Percentiles rank a stretch among this genome's conserved stretches.
Evolutionary conservation across 2,329 filamentous ascomycete species (phyloP).

Genomic region (Hortaea sp.): DNA sequence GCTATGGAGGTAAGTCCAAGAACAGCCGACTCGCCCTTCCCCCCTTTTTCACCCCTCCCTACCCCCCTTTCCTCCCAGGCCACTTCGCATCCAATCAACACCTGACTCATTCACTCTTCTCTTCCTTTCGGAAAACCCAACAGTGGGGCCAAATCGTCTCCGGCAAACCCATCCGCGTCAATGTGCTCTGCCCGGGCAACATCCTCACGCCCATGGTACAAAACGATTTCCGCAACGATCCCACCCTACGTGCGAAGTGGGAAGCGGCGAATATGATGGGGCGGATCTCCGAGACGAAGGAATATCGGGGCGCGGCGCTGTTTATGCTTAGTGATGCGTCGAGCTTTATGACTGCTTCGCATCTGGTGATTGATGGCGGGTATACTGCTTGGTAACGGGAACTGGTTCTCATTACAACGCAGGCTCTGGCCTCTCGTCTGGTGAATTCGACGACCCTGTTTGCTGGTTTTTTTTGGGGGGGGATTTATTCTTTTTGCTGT

Average conservation of each 20-base stretch:
- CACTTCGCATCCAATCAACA: not conserved
- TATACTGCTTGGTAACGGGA: not conserved
- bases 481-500: too few relatives aligned
- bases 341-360: slow-evolving; percentile 18
- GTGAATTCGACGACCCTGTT: too few relatives aligned
- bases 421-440: too few relatives aligned
- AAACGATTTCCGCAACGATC: slow-evolving; percentile 22
- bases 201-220: slow-evolving; percentile 27
- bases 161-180: slow-evolving; percentile 22
- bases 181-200: slow-evolving; percentile 24
- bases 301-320: slow-evolving; percentile 21
- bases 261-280: slow-evolving; percentile 25
- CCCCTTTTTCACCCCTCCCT: too few relatives aligned
- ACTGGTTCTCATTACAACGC: too few relatives aligned
- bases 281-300: slow-evolving; percentile 18
- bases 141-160: slow-evolving; percentile 36
- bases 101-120: not conserved
- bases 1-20: slow-evolving; percentile 30
- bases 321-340: slow-evolving; percentile 22
- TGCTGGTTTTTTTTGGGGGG: too few relatives aligned
- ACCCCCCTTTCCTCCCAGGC: too few relatives aligned
- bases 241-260: slow-evolving; percentile 20
- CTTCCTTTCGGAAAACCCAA: not conserved
- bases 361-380: slow-evolving; percentile 21
- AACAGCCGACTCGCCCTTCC: not conserved